Conservation (phyloP, 257 asterid genomes). For the Solanum bukasovii region DNA sequence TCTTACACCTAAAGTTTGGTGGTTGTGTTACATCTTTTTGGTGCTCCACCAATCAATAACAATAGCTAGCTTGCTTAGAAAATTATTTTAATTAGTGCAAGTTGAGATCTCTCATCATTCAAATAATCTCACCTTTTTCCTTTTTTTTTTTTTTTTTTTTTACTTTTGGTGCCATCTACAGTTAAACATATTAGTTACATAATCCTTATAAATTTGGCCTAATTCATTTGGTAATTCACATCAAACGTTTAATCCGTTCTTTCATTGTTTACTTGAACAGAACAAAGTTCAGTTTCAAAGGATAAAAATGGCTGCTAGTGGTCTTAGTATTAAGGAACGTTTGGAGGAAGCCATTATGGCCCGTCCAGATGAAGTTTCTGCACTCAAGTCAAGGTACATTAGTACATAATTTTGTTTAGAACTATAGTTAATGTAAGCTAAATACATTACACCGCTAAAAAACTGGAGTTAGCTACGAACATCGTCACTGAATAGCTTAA, state of each 20-base stretch:
- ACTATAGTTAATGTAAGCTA: not conserved
- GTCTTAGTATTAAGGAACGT: constrained; percentile 6
- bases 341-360: constrained; percentile 1
- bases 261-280: not conserved
- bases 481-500: not conserved
- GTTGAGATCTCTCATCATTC: not conserved
- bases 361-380: not conserved
- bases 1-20: not conserved
- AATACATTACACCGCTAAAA: not conserved
- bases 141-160: no score
- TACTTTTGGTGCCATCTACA: not conserved
- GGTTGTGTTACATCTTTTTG: not conserved
- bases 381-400: constrained; percentile 6
- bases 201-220: not conserved
- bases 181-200: not conserved
- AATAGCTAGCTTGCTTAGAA: not conserved
- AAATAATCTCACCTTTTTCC: not conserved
- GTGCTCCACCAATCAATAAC: not conserved
- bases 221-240: not conserved
- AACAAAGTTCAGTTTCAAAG: not conserved
- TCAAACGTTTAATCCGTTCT: not conserved
- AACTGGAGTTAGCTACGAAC: not conserved
- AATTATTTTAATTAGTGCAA: not conserved
- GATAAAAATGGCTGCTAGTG: not conserved
- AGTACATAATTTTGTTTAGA: not conserved